phyloP scores from a whole-genome alignment of 2,329 filamentous ascomycete species.

The Gyromitra esculenta region DNA sequence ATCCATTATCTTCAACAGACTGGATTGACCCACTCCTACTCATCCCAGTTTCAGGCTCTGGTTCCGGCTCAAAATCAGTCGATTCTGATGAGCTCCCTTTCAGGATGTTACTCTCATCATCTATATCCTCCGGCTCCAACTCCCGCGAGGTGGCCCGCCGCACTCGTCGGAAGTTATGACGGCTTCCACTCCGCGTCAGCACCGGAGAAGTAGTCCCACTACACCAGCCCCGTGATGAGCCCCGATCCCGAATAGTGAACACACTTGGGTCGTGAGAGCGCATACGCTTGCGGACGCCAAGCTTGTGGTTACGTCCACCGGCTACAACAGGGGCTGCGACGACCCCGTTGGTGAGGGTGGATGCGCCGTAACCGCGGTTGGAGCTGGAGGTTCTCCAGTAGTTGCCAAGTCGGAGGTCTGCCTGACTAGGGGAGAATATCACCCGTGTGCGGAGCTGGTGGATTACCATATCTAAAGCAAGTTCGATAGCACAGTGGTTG shows the following conservation, averaged over 20 bases:
- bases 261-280: constrained; percentile 37
- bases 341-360: not conserved
- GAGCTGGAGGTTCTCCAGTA: constrained; percentile 43
- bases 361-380: constrained; percentile 17
- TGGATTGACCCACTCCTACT: not conserved
- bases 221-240: not conserved
- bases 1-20: not conserved
- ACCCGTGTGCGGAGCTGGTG: constrained; percentile 74
- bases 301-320: not conserved
- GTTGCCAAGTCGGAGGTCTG: constrained; percentile 65
- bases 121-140: constrained; percentile 51
- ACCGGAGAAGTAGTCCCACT: not conserved
- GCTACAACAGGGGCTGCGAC: not conserved
- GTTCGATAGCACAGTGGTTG: constrained; percentile 87
- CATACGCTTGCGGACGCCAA: constrained; percentile 30
- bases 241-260: constrained; percentile 12
- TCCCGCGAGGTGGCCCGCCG: constrained; percentile 50
- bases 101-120: constrained; percentile 34
- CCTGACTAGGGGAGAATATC: constrained; percentile 74
- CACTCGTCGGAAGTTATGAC: constrained; percentile 44
- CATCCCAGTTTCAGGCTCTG: not conserved
- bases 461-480: constrained; percentile 81
- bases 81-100: not conserved
- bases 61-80: not conserved
- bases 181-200: constrained; percentile 21